Percentiles rank a stretch among this genome's conserved stretches.
phyloP scores from a whole-genome alignment of 768 basidiomycete genomes.

The Tulasnella sp. region DNA sequence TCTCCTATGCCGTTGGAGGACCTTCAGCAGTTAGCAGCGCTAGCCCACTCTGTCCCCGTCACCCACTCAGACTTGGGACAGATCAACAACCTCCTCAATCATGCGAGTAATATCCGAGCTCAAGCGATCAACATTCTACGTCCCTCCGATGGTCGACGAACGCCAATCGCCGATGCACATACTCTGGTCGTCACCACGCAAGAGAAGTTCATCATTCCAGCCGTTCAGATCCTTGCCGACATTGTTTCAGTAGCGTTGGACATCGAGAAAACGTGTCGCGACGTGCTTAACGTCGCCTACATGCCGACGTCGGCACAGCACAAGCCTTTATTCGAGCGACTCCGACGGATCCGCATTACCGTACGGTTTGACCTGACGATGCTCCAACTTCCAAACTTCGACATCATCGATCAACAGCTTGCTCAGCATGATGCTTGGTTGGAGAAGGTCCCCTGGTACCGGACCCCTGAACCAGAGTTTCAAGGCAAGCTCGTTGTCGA shows the following conservation, averaged over 20 bases:
- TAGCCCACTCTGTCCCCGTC: slow-evolving; percentile 56
- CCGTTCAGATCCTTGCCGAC: slow-evolving; percentile 42
- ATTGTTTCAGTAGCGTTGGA: background rate
- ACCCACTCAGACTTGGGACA: slow-evolving; percentile 54
- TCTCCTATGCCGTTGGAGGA: slow-evolving; percentile 65
- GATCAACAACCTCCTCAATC: slow-evolving; percentile 48
- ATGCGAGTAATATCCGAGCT: slow-evolving; percentile 70
- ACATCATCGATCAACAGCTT: slow-evolving; percentile 59
- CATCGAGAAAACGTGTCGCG: no score
- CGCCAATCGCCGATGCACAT: slow-evolving; percentile 57
- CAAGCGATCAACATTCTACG: slow-evolving; percentile 60
- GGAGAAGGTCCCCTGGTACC: slow-evolving; percentile 68
- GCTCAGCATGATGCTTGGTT: slow-evolving; percentile 59
- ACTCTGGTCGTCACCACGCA: slow-evolving; percentile 58
- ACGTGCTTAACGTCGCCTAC: no score
- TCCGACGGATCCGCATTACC: slow-evolving; percentile 63
- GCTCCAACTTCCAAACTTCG: slow-evolving; percentile 62
- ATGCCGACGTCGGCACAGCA: no score
- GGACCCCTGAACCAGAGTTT: slow-evolving; percentile 21
- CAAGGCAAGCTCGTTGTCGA: slow-evolving; percentile 57
- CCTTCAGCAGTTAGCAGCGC: slow-evolving; percentile 57
- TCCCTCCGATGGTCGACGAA: slow-evolving; percentile 43
- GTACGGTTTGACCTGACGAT: slow-evolving; percentile 59
- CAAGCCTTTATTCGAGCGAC: slow-evolving; percentile 56
- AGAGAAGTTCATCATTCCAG: slow-evolving; percentile 62